A percentile compares a stretch with the other conserved stretches of the same genome.
These are phyloP conservation scores for Termitomyces sp. DNA, from an alignment of 768 basidiomycete genomes.

Conservation along the genomic window DNA sequence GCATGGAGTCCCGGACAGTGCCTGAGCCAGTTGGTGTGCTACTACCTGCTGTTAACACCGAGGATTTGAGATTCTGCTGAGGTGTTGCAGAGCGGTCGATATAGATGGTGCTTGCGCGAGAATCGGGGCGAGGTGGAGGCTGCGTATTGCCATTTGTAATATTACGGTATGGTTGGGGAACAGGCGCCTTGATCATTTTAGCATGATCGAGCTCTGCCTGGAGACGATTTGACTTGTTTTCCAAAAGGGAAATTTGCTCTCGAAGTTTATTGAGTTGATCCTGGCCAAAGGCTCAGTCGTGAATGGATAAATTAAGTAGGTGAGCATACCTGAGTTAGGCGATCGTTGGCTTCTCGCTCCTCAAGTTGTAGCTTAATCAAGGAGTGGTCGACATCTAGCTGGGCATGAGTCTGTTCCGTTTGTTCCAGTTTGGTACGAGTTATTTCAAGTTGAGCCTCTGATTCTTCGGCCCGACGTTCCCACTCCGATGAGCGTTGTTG, in stretches of 20 bases:
- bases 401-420: slow-evolving; percentile 55
- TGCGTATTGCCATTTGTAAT: slow-evolving; percentile 37
- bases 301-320: neutral
- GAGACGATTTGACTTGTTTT: slow-evolving; percentile 51
- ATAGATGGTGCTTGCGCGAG: slow-evolving; percentile 64
- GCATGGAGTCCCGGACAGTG: slow-evolving; percentile 70
- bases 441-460: slow-evolving; percentile 57
- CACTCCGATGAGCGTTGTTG: slow-evolving; percentile 78
- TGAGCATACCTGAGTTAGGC: slow-evolving; percentile 52
- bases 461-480: slow-evolving; percentile 74
- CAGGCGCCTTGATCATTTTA: slow-evolving; percentile 23
- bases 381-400: slow-evolving; percentile 68
- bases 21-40: slow-evolving; percentile 38
- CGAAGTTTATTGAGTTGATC: slow-evolving; percentile 66
- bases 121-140: slow-evolving; percentile 62
- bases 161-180: slow-evolving; percentile 32
- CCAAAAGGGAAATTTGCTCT: slow-evolving; percentile 60
- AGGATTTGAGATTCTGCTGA: slow-evolving; percentile 30
- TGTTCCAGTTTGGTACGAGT: slow-evolving; percentile 60
- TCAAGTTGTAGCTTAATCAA: slow-evolving; percentile 67
- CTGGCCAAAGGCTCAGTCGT: slow-evolving; percentile 28
- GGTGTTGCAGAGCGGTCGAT: slow-evolving; percentile 47
- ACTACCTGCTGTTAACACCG: slow-evolving; percentile 31
- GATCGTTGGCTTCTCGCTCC: slow-evolving; percentile 68
- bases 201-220: slow-evolving; percentile 56